These are phyloP conservation scores for Saccharomycopsis schoenii DNA, from an alignment of 805 yeast species.

Conservation along the genomic window DNA sequence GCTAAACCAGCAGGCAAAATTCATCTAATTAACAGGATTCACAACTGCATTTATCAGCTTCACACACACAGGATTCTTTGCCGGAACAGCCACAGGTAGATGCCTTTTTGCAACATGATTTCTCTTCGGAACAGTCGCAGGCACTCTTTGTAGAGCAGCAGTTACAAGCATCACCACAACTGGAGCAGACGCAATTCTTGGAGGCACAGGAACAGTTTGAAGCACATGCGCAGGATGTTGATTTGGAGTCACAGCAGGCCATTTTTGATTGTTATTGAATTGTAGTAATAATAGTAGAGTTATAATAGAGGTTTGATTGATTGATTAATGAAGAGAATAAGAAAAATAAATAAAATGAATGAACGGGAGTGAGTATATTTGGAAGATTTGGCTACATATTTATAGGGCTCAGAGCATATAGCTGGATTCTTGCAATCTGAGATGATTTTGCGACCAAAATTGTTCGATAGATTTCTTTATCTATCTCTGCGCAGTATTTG, in stretches of 20 bases:
- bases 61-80: not conserved
- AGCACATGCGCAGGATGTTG: not conserved
- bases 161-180: not conserved
- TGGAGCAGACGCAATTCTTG: not conserved
- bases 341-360: too few species aligned
- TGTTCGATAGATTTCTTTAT: not conserved
- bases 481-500: not conserved
- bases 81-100: not conserved
- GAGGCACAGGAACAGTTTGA: not conserved
- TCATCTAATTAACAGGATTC: not conserved
- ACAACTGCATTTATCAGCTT: not conserved
- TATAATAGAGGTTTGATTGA: too few species aligned
- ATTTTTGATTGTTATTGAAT: not conserved
- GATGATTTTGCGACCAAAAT: not conserved
- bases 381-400: not conserved
- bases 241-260: constrained; percentile 1
- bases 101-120: not conserved
- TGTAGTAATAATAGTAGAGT: too few species aligned
- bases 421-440: not conserved
- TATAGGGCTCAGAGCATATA: not conserved
- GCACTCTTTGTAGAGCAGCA: not conserved
- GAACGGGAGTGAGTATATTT: too few species aligned
- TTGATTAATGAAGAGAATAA: not conserved
- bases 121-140: not conserved
- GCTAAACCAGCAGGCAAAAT: too few species aligned